Evolutionary conservation across 1,284 basidiomycete genomes (phyloP).

Genomic region (Mycosarcoma maydis): DNA sequence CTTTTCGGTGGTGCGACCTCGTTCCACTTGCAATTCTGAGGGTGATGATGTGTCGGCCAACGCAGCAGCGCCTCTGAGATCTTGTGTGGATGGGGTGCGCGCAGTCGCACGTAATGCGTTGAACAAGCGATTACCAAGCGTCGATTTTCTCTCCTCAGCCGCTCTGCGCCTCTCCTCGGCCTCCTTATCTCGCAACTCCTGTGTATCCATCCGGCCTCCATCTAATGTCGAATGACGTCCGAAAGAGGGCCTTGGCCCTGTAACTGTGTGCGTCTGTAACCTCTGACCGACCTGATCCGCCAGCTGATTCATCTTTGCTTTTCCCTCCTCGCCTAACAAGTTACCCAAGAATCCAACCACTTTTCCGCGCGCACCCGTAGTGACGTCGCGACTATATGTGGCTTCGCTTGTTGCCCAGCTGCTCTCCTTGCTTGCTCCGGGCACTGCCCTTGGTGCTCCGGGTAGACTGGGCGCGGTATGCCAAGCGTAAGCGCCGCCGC

Average conservation of each 20-base stretch:
- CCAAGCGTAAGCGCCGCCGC: slow-evolving; percentile 62
- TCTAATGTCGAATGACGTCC: slow-evolving; percentile 46
- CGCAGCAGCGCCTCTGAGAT: slow-evolving; percentile 23
- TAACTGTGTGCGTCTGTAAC: slow-evolving; percentile 62
- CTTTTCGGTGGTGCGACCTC: slow-evolving; percentile 32
- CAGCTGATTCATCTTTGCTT: slow-evolving; percentile 62
- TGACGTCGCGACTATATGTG: slow-evolving; percentile 62
- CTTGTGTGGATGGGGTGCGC: slow-evolving; percentile 24
- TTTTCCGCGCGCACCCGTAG: slow-evolving; percentile 59
- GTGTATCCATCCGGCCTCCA: slow-evolving; percentile 48
- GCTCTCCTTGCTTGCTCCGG: slow-evolving; percentile 49
- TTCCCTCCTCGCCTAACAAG: slow-evolving; percentile 63
- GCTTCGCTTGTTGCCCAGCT: slow-evolving; percentile 52
- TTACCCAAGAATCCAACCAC: slow-evolving; percentile 65
- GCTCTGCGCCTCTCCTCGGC: slow-evolving; percentile 35
- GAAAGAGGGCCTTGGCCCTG: slow-evolving; percentile 63
- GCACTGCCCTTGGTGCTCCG: slow-evolving; percentile 45
- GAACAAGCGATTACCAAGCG: slow-evolving; percentile 49
- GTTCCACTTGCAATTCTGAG: slow-evolving; percentile 8
- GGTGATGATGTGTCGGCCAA: not conserved
- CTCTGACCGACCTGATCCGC: slow-evolving; percentile 63
- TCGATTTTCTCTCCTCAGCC: slow-evolving; percentile 31
- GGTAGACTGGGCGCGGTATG: slow-evolving; percentile 59
- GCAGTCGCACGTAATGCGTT: slow-evolving; percentile 38
- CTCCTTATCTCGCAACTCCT: slow-evolving; percentile 51